Base-by-base conservation (phyloP, 2,329 filamentous ascomycete genomes). In the Penicillium sp. region DNA sequence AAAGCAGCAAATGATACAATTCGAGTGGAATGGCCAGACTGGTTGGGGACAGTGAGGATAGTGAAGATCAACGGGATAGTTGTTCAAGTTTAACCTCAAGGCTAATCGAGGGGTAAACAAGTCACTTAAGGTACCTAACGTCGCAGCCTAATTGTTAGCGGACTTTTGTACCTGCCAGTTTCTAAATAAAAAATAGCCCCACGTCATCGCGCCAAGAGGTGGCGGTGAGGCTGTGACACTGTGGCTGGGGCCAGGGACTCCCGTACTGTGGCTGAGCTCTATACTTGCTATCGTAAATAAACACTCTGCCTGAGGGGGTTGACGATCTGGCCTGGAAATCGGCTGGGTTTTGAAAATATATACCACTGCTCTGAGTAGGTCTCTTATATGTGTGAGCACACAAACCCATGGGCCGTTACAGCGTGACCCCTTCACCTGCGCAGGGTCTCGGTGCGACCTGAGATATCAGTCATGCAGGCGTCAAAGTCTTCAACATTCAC, bases 101-200 rank as follows among this genome's bases (percentile, higher is more conserved):
- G n/a, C n/a, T n/a, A n/a, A 27, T 43, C 15, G 34, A 42, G 26
- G 24, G 34, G 39, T 42, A 40, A 34, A 10, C 27, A 18, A 24
- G 9, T 18, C 23, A 29, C 26, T 46, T 42, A 32, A 44, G 55
- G 51, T 58, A 56, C 61, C 48, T 63, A 58, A 62, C 50, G 52
- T 63, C 58, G 66, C 58, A 64, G 66, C 62, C 65, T 66, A 59
- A 60, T 42, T 52, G 46, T 54, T 51, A 61, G 58, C 32, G 54
- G 54, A 52, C 33, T 42, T 20, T 30, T 48, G 63, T 64, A 63
- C 58, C 56, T 55, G 50, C 26, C 39, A 43, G 50, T 55, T 54
- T 59, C 53, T 55, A 60, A 65, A 61, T 58, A 55, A 56, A 52
- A 54, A 33, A 43, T 47, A n/a, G 50, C 50, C 39, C 45, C 18